Evolutionary conservation across 2,329 filamentous ascomycete genomes (phyloP).

Genomic region (Alternaria sp.): DNA sequence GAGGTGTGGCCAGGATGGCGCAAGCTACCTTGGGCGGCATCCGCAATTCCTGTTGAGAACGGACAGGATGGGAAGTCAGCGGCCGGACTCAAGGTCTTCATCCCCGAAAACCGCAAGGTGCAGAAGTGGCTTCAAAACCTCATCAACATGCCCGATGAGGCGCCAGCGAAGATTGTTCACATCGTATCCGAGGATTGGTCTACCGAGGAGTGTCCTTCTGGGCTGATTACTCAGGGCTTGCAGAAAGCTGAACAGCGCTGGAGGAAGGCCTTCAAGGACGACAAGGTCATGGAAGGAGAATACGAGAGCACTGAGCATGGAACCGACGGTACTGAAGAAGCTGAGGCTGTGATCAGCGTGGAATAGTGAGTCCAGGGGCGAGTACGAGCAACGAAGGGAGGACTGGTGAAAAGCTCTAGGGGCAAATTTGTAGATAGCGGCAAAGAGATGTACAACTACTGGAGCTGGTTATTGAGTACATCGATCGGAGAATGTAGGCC

Average conservation of each 20-base stretch:
- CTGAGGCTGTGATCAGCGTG: neutral
- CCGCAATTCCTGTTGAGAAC: neutral
- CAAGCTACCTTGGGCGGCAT: neutral
- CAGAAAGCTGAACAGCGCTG: neutral
- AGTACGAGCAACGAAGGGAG: neutral
- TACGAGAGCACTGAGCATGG: neutral
- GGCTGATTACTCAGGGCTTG: neutral
- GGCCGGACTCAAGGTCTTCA: neutral
- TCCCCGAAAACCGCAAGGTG: neutral
- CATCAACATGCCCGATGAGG: neutral
- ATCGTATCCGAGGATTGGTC: neutral
- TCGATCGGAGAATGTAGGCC: neutral
- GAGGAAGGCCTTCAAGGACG: neutral
- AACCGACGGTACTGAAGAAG: neutral
- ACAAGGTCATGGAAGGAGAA: neutral
- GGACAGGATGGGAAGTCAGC: neutral
- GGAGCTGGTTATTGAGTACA: neutral
- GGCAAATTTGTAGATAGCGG: neutral
- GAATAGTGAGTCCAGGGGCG: neutral
- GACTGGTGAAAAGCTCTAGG: neutral
- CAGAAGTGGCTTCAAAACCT: neutral
- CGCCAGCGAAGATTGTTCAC: neutral
- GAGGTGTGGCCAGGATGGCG: neutral
- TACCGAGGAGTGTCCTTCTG: neutral
- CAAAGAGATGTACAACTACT: neutral